phyloP scores from a whole-genome alignment of 164 flowering plant genomes.

The Aristolochia fimbriata region DNA sequence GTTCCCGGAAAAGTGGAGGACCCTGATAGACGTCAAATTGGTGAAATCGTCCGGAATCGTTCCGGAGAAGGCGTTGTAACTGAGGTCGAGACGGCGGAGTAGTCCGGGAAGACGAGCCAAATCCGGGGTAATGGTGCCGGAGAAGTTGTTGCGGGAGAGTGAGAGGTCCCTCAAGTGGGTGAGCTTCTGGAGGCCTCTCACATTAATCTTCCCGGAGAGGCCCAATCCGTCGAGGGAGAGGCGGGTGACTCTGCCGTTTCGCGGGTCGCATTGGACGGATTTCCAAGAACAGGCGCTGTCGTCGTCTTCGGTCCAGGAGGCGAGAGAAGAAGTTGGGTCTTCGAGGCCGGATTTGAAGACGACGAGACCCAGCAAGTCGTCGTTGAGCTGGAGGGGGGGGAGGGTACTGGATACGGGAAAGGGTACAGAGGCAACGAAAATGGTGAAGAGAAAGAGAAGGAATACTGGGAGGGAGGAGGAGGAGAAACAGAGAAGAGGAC shows the following conservation, averaged over 20 bases:
- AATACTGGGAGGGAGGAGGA: background rate
- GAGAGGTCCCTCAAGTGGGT: slow-evolving; percentile 37
- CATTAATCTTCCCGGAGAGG: slow-evolving; percentile 65
- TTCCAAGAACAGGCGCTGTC: slow-evolving; percentile 75
- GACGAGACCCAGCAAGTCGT: slow-evolving; percentile 75
- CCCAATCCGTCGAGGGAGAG: slow-evolving; percentile 44
- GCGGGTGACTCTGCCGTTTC: slow-evolving; percentile 38
- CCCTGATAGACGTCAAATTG: slow-evolving; percentile 24
- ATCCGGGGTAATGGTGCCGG: slow-evolving; percentile 37
- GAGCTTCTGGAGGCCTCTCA: slow-evolving; percentile 56
- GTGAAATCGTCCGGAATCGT: slow-evolving; percentile 24
- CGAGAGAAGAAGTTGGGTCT: slow-evolving; percentile 43
- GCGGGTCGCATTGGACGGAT: slow-evolving; percentile 43
- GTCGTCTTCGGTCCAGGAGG: slow-evolving; percentile 78
- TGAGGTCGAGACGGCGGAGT: slow-evolving; percentile 47
- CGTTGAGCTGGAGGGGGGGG: slow-evolving; percentile 37
- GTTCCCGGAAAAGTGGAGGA: slow-evolving; percentile 59
- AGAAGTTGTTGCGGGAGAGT: slow-evolving; percentile 51
- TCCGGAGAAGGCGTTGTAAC: slow-evolving; percentile 54
- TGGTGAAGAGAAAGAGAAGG: background rate
- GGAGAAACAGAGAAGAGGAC: background rate
- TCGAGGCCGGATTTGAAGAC: slow-evolving; percentile 68
- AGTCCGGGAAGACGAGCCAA: slow-evolving; percentile 23
- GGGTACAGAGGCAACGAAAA: background rate
- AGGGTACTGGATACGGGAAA: slow-evolving; percentile 6